phyloP scores from a whole-genome alignment of 129 eudicot species.

The Calendula officinalis region DNA sequence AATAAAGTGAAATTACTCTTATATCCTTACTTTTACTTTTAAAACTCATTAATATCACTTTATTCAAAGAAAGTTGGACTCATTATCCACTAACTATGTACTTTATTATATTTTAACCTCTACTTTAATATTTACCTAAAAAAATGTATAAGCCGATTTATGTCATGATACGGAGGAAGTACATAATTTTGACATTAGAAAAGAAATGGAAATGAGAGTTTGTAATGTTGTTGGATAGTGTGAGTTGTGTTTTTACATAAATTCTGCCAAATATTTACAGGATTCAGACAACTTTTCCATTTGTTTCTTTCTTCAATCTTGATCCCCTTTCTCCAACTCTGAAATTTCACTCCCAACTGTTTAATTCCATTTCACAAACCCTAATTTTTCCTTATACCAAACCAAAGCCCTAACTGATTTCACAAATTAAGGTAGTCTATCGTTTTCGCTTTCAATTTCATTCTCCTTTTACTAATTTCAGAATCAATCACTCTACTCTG shows the following conservation, averaged over 20 bases:
- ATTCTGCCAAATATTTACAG: conserved; percentile 20
- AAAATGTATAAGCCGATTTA: too few relatives aligned
- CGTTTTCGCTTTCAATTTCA: conserved; percentile 16
- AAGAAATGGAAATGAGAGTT: too few relatives aligned
- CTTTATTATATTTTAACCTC: too few relatives aligned
- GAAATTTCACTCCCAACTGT: conserved; percentile 19
- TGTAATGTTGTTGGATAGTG: too few relatives aligned
- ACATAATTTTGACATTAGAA: too few relatives aligned
- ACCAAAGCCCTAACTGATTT: conserved; percentile 15
- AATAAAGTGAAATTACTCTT: too few relatives aligned
- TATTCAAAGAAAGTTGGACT: too few relatives aligned
- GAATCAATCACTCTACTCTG: conserved; percentile 19
- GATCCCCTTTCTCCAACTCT: conserved; percentile 25
- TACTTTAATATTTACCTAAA: too few relatives aligned
- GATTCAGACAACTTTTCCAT: conserved; percentile 23
- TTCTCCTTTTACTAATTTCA: background rate
- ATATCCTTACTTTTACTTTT: too few relatives aligned
- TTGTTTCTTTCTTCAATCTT: conserved; percentile 34
- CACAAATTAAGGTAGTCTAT: conserved; percentile 22
- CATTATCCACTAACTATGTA: too few relatives aligned
- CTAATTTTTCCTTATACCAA: conserved; percentile 1
- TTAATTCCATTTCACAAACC: conserved; percentile 27
- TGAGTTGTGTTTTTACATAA: conserved; percentile 1
- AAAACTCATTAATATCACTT: too few relatives aligned
- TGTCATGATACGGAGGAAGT: too few relatives aligned